Evolutionary conservation across 352 stramenopile genomes (phyloP).

Genomic region (Globisporangium alternatum): DNA sequence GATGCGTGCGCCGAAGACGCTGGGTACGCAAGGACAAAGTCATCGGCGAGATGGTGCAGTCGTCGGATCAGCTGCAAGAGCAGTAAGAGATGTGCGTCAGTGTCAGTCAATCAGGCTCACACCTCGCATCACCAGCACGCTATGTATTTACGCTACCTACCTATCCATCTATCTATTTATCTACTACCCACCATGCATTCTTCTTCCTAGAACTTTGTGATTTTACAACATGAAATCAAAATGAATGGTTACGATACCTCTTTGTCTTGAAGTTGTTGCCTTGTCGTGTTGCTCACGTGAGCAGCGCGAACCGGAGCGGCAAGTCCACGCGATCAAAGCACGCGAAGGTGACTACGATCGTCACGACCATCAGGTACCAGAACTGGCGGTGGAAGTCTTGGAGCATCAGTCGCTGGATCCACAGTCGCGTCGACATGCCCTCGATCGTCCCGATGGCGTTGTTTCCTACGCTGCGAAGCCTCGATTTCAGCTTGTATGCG

Average conservation of each 20-base stretch:
- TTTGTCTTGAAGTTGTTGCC: background rate
- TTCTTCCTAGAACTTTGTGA: background rate
- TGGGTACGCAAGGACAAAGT: slow-evolving; percentile 80
- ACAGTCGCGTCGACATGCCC: slow-evolving; percentile 64
- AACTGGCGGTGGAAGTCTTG: slow-evolving; percentile 85
- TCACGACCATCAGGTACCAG: slow-evolving; percentile 84
- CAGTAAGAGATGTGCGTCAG: background rate
- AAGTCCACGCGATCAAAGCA: slow-evolving; percentile 79
- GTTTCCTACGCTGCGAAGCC: slow-evolving; percentile 28
- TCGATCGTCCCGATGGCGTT: slow-evolving; percentile 38
- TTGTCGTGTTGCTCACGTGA: slow-evolving; percentile 28
- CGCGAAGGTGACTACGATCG: slow-evolving; percentile 80
- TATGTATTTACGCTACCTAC: slow-evolving; percentile 8
- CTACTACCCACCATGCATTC: background rate
- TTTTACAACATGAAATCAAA: background rate
- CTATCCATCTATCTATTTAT: slow-evolving; percentile 1
- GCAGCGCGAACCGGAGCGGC: slow-evolving; percentile 67
- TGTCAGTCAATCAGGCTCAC: background rate
- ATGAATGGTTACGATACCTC: slow-evolving; percentile 1
- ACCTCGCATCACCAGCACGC: background rate
- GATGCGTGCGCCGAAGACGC: slow-evolving; percentile 69
- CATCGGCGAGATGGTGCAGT: slow-evolving; percentile 25
- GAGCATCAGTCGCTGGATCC: slow-evolving; percentile 85
- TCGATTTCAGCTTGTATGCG: slow-evolving; percentile 70
- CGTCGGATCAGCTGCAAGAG: slow-evolving; percentile 4